A percentile compares a stretch with the other conserved stretches of the same genome.
Evolutionary conservation across 2,329 filamentous ascomycete genomes (phyloP).

Genomic region (Alternaria rosae): DNA sequence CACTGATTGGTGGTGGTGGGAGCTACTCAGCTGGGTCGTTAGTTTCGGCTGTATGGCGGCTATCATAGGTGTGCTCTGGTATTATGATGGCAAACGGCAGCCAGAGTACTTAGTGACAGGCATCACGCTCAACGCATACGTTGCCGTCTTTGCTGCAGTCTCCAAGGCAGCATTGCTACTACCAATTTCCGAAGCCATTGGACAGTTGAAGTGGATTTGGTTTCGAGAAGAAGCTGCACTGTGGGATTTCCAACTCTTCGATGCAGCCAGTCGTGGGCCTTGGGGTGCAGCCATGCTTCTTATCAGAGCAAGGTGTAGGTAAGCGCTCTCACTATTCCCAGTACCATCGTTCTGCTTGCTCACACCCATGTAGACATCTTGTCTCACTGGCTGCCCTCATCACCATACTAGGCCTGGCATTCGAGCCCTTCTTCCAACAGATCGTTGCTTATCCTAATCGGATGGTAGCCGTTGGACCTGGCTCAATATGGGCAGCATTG

Average conservation of each 20-base stretch:
- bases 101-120: conserved; percentile 19
- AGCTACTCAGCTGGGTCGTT: conserved; percentile 23
- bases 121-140: conserved; percentile 27
- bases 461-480: neutral
- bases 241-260: conserved; percentile 23
- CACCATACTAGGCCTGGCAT: conserved; percentile 22
- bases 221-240: conserved; percentile 18
- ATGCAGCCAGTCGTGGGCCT: conserved; percentile 27
- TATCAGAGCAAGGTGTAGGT: conserved; percentile 21
- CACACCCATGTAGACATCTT: neutral
- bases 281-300: conserved; percentile 31
- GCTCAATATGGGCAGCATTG: neutral
- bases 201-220: conserved; percentile 36
- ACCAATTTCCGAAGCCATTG: conserved; percentile 29
- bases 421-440: conserved; percentile 31
- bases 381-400: conserved; percentile 21
- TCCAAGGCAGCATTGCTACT: conserved; percentile 30
- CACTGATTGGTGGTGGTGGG: conserved; percentile 32
- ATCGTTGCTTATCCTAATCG: conserved; percentile 18
- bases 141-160: conserved; percentile 26
- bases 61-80: conserved; percentile 24
- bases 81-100: conserved; percentile 21
- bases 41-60: conserved; percentile 17
- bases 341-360: no score
- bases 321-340: neutral